A percentile compares a stretch with the other conserved stretches of the same genome.
Evolutionary conservation across 345 rosid species (phyloP).

Genomic region (Bruguiera sexangula): DNA sequence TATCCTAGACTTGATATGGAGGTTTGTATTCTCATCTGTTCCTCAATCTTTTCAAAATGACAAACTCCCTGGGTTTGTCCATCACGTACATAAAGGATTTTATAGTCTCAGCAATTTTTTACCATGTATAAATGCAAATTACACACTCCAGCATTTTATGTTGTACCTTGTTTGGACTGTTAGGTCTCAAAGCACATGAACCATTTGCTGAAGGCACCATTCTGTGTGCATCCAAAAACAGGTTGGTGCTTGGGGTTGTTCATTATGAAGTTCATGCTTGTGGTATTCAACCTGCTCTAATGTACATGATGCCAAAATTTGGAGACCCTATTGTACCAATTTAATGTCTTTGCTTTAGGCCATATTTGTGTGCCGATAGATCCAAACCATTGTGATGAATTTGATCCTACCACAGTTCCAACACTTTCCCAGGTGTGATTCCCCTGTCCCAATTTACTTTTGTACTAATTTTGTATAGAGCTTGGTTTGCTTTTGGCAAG

Average conservation of each 20-base stretch:
- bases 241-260: constrained; percentile 34
- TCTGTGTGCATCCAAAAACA: constrained; percentile 92
- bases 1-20: constrained; percentile 97
- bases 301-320: neutral
- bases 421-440: constrained; percentile 54
- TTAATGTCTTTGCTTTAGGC: constrained; percentile 39
- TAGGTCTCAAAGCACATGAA: constrained; percentile 95
- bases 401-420: constrained; percentile 84
- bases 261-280: neutral
- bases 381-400: constrained; percentile 66
- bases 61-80: neutral
- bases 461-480: too few species aligned
- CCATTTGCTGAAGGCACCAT: constrained; percentile 96
- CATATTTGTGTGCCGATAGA: constrained; percentile 91
- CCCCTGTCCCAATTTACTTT: neutral
- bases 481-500: too few species aligned
- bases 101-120: neutral
- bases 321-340: neutral
- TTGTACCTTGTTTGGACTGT: constrained; percentile 14
- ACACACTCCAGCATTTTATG: neutral
- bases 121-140: neutral
- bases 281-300: too few species aligned
- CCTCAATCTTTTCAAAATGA: neutral
- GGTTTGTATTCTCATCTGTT: constrained; percentile 41
- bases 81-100: neutral